A percentile compares a stretch with the other conserved stretches of the same genome.
These are phyloP conservation scores for Gigaspora rosea DNA, from an alignment of 192 early-diverging fungal genomes.

Conservation along the genomic window DNA sequence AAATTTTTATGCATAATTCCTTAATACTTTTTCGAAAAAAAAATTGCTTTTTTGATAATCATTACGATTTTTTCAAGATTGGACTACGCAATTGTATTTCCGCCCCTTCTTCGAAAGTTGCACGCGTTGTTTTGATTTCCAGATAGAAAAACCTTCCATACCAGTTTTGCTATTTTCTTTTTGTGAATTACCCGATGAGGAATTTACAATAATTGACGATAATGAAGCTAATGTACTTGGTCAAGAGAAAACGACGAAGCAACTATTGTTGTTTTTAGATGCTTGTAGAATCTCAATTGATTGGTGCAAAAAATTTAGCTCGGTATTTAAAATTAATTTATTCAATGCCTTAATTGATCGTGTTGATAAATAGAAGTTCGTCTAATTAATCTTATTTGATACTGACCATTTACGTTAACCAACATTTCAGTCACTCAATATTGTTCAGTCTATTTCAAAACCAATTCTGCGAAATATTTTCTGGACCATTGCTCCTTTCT, in stretches of 20 bases:
- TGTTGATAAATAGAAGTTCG: not conserved
- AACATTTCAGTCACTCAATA: not conserved
- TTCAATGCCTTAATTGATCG: not conserved
- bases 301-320: slow-evolving; percentile 15
- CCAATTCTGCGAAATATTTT: slow-evolving; percentile 8
- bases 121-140: not conserved
- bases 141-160: not conserved
- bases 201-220: not conserved
- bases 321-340: not conserved
- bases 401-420: not conserved
- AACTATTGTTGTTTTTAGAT: not conserved
- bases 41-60: too few species aligned
- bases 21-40: too few species aligned
- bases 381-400: not conserved
- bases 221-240: not conserved
- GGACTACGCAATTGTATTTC: slow-evolving; percentile 14
- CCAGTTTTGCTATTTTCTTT: slow-evolving; percentile 2
- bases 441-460: not conserved
- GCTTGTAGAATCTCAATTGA: not conserved
- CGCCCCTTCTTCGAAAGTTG: not conserved
- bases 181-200: slow-evolving; percentile 4
- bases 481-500: not conserved
- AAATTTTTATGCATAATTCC: too few species aligned
- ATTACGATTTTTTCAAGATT: not conserved
- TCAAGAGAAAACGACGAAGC: not conserved